Conservation (phyloP, 1,284 basidiomycete species). For the Boletus semigastroideus region DNA sequence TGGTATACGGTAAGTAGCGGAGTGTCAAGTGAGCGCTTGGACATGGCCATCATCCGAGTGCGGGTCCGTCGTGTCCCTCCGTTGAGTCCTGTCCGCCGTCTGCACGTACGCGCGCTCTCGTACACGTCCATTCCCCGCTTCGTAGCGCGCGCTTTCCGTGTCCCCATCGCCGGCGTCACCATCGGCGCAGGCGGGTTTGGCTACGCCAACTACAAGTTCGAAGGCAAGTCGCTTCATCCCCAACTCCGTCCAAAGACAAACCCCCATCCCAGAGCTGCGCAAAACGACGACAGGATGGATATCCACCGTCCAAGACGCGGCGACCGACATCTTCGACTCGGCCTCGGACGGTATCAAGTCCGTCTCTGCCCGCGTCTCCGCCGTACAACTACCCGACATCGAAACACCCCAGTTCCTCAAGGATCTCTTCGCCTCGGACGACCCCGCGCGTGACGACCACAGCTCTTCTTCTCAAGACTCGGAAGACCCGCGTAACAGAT, state of each 20-base stretch:
- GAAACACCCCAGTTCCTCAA: slow-evolving; percentile 74
- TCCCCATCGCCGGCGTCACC: slow-evolving; percentile 83
- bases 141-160: slow-evolving; percentile 78
- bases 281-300: slow-evolving; percentile 69
- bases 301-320: slow-evolving; percentile 62
- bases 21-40: neutral
- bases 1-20: neutral
- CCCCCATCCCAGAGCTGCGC: slow-evolving; percentile 55
- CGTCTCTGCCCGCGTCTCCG: slow-evolving; percentile 56
- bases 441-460: slow-evolving; percentile 33
- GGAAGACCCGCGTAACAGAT: slow-evolving; percentile 31
- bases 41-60: slow-evolving; percentile 8
- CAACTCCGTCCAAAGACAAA: neutral
- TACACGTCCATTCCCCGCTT: slow-evolving; percentile 84
- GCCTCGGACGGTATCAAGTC: slow-evolving; percentile 66
- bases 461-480: slow-evolving; percentile 29
- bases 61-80: slow-evolving; percentile 36
- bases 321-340: slow-evolving; percentile 62
- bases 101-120: slow-evolving; percentile 76
- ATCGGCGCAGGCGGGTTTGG: slow-evolving; percentile 88
- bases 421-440: slow-evolving; percentile 54
- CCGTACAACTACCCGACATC: slow-evolving; percentile 63
- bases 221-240: slow-evolving; percentile 55
- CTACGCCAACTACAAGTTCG: slow-evolving; percentile 92
- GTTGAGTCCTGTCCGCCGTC: slow-evolving; percentile 49